Evolutionary conservation across 208 protist species (phyloP), one percentile per base, ranked within the genome.

Genomic region (Crithidia sp.): DNA sequence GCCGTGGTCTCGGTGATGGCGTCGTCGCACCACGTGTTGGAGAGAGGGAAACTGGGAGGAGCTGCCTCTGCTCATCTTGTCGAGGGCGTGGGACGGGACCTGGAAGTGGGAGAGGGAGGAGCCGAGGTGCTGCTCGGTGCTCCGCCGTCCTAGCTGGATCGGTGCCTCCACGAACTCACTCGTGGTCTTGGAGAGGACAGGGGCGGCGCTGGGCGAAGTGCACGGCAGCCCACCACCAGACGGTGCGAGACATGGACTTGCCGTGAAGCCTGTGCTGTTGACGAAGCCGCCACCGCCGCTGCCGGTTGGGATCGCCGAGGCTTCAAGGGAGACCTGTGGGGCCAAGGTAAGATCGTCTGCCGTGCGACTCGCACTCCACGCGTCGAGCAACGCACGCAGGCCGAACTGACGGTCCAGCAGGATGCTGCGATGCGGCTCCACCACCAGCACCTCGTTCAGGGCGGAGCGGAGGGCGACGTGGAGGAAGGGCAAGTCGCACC

Each of bases 391-490:
- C n/a, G 83, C 77, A 36, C 74, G 71, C 53, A 92, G 78, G 7
- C 89, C 89, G 61, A 76, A 75, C n/a, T 75, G 59, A 2, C 63
- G 40, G 57, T 92, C 86, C 14, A 92, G 77, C 55, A 94, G 78
- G 61, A 94, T 62, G 36, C 52, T 43, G 53, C 85, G 82, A 60
- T 92, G 87, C 12, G 76, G 74, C 50, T 89, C 82, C 40, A 87
- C 68, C 37, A 94, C 66, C 12, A 94, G 77, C 19, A 84, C 71
- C 14, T 84, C 71, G 37, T 77, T 60, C 59, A 94, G 39, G 9
- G 67, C 62, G 55, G 65, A 77, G 1, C 68, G 78, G 47, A 89
- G 40, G n/a, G 73, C 71, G 14, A 56, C 19, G 62, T 79, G 73
- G 5, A 94, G 77, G 54, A 74, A 73, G 17, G 77, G 74, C 9